These are phyloP conservation scores for Pseudopithomyces chartarum DNA, from an alignment of 2,329 filamentous ascomycete species.

Conservation along the genomic window DNA sequence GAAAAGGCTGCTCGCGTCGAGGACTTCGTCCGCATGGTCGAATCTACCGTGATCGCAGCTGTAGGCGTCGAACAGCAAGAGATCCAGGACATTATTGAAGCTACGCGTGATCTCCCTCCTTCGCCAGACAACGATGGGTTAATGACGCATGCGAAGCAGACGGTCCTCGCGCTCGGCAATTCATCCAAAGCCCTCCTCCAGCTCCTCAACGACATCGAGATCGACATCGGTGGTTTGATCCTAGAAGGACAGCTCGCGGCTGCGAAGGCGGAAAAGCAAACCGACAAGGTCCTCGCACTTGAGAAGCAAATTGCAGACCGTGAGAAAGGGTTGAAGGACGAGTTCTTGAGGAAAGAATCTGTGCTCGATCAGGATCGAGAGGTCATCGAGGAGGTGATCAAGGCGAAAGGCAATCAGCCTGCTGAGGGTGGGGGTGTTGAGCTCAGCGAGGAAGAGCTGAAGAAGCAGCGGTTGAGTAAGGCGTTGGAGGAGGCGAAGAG, in stretches of 20 bases:
- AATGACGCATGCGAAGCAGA: constrained; percentile 31
- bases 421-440: constrained; percentile 20
- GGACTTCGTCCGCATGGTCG: constrained; percentile 56
- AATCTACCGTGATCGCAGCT: constrained; percentile 56
- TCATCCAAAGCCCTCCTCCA: constrained; percentile 47
- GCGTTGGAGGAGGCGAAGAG: constrained; percentile 60
- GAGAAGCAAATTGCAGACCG: constrained; percentile 41
- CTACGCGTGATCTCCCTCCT: constrained; percentile 45
- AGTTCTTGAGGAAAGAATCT: constrained; percentile 46
- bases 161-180: constrained; percentile 42
- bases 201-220: constrained; percentile 55
- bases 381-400: constrained; percentile 36
- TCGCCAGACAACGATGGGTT: constrained; percentile 37
- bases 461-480: constrained; percentile 53
- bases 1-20: constrained; percentile 57
- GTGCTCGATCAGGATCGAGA: constrained; percentile 42
- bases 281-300: constrained; percentile 45
- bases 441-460: constrained; percentile 44
- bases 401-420: constrained; percentile 29
- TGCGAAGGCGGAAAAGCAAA: constrained; percentile 52
- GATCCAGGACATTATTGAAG: constrained; percentile 53
- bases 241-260: constrained; percentile 60
- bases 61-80: constrained; percentile 58
- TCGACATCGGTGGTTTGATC: constrained; percentile 57
- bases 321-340: constrained; percentile 38